These are phyloP conservation scores for Cucurbita argyrosperma DNA, from an alignment of 306 rosid species.

Conservation along the genomic window DNA sequence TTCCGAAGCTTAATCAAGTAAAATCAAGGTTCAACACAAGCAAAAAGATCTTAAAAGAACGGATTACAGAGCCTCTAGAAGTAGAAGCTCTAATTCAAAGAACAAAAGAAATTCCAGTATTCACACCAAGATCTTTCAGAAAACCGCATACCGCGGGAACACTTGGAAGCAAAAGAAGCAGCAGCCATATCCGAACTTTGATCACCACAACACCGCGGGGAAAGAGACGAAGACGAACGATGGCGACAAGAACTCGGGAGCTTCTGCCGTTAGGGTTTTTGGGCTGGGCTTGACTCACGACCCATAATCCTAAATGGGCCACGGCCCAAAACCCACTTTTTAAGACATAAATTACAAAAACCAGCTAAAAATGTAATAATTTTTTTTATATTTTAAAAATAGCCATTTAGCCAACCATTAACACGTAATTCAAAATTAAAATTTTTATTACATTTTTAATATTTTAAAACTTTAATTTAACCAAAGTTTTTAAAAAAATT, in stretches of 20 bases:
- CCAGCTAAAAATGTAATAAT: neutral
- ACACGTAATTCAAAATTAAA: too few relatives aligned
- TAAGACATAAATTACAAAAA: too few relatives aligned
- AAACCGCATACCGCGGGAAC: constrained; percentile 15
- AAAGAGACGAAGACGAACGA: neutral
- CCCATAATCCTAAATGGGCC: neutral
- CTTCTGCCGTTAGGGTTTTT: neutral
- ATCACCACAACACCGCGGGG: neutral
- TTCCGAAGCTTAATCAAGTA: neutral
- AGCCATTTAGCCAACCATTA: neutral
- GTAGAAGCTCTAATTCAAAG: neutral
- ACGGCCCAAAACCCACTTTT: neutral
- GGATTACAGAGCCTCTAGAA: neutral
- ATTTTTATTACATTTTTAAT: too few relatives aligned
- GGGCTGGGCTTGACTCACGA: neutral
- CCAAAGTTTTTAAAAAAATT: neutral
- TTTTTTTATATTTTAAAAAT: neutral
- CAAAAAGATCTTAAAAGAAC: neutral
- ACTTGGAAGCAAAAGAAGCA: constrained; percentile 15
- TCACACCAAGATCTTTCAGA: neutral
- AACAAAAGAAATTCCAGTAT: neutral
- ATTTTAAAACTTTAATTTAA: too few relatives aligned
- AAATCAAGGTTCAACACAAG: neutral
- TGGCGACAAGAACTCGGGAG: neutral
- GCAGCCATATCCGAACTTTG: constrained; percentile 14